Base-by-base conservation (phyloP, 2,329 filamentous ascomycete genomes). In the Monilinia aucupariae region DNA sequence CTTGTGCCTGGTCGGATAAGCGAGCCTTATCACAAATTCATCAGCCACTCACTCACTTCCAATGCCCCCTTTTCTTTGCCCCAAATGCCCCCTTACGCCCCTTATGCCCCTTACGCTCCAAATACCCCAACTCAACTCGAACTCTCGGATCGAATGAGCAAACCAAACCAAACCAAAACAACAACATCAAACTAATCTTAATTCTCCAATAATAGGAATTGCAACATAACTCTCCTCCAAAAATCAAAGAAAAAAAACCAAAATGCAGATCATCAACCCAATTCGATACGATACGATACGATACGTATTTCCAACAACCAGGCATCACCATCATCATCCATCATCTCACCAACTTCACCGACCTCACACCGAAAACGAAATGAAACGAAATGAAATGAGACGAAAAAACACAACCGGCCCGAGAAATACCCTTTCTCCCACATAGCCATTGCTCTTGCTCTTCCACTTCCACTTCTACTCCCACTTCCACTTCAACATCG, bases 1-100 rank as follows among this genome's bases (percentile, higher is more conserved):
- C 39, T 39, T 47, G 53, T 48, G 27, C 9, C 22, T 43, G 49
- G 60, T 22, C 51, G 49, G 60, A 62, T 62, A 62, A 62, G 60
- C 60, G 51, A 62, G 13, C 13, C 52, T 58, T 62, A 58, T 58
- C 60, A 39, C 9, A 4, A 25, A 20, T 15, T 37, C 37, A 30
- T 32, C 48, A 41, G 47, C 47, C 34, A 52, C 48, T 13, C 22
- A 34, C 4, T 37, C 37, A 22, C 43, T 22, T 8, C 41, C 43
- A 32, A 58, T 49, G 41, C 41, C 45, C 52, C 43, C 37, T 39
- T 45, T 59, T 59, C 30, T 47, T 50, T 60, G 50, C 50, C 50
- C 56, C 22, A 32, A 27, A 41, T 43, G 27, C 58, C 34, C 25
- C 10, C 22, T 20, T 32, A 30, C 6, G 27, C 27, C 27, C 27